Evolutionary conservation across 495 filamentous ascomycete species (phyloP), one percentile per base, ranked within the genome.

Genomic region (Tuber microsphaerosporum): DNA sequence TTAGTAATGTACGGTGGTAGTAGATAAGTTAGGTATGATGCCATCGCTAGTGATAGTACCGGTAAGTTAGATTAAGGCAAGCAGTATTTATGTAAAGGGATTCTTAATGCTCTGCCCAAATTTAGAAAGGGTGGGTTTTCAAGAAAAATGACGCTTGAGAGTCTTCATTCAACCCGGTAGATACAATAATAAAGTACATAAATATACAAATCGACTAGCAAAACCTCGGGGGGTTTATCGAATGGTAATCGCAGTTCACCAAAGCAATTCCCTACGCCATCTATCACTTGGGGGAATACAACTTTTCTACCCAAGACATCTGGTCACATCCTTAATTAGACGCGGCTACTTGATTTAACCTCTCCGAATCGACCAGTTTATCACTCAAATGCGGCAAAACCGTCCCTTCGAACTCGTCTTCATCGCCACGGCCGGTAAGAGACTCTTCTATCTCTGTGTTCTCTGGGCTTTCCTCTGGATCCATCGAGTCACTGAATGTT

Each of bases 111-210:
- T 31, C 20, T 61, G 31, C 26, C 10, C 9, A 26, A 26, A 16
- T n/a, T 12, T 2, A 16, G 3, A 31, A 31, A 1, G 31, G 56
- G 1, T 16, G 10, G 3, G 51, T 2, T 14, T 56, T 26, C 51
- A 26, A 26, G 56, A 61, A 46, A 46, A 61, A 56, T 17, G 14
- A 31, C 26, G 56, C 26, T 65, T 65, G 0, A 34, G 26, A 65
- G 26, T 65, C 56, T 31, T 65, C 56, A 34, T 65, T 65, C 26
- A 65, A 34, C 56, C 26, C 14, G 56, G n/a, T 34, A 14, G 34
- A 65, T 34, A 65, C 56, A 65, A 65, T 65, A 34, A 65, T 65
- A 31, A 14, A 65, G 26, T 65, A 65, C 26, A 65, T 65, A 65
- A 65, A 65, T 65, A 65, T 65, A 65, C 56, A 65, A 14, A 65